phyloP scores from a whole-genome alignment of 2,329 filamentous ascomycete genomes.

The Acephala macrosclerotiorum region DNA sequence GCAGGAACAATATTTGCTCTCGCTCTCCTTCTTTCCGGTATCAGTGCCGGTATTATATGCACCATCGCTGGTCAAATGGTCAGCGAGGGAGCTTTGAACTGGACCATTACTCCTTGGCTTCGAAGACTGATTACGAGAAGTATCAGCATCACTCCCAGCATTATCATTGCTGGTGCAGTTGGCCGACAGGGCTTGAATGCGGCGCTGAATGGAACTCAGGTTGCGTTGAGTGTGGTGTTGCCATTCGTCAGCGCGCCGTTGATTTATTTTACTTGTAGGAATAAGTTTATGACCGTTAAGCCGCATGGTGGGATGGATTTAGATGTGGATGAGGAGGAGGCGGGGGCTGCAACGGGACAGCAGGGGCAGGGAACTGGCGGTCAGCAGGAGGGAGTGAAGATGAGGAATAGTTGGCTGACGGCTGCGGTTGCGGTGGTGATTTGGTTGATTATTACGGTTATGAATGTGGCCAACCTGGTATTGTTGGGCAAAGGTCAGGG shows the following conservation, averaged over 20 bases:
- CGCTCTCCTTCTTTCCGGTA: conserved; percentile 79
- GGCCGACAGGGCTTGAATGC: conserved; percentile 73
- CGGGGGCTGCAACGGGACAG: conserved; percentile 21
- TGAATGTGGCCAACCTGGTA: conserved; percentile 82
- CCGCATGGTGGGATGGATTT: background rate
- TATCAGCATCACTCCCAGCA: conserved; percentile 82
- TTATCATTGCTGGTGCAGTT: conserved; percentile 83
- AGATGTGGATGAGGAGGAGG: conserved; percentile 31
- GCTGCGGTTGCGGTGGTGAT: conserved; percentile 65
- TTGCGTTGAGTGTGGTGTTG: conserved; percentile 78
- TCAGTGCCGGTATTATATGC: conserved; percentile 85
- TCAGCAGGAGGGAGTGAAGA: conserved; percentile 46
- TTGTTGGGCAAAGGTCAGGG: conserved; percentile 57
- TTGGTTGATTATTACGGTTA: conserved; percentile 77
- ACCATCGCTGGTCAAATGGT: conserved; percentile 93
- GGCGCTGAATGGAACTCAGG: conserved; percentile 79
- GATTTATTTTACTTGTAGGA: conserved; percentile 83
- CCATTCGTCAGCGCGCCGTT: conserved; percentile 85
- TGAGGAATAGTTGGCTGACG: conserved; percentile 77
- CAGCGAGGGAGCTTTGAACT: conserved; percentile 80
- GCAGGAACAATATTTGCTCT: conserved; percentile 87
- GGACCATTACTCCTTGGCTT: conserved; percentile 79
- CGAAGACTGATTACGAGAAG: conserved; percentile 78
- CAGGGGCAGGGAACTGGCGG: background rate
- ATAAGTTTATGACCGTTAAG: conserved; percentile 75